Evolutionary conservation across 306 rosid genomes (phyloP), one percentile per base, ranked within the genome.

Genomic region (Delonix regia): DNA sequence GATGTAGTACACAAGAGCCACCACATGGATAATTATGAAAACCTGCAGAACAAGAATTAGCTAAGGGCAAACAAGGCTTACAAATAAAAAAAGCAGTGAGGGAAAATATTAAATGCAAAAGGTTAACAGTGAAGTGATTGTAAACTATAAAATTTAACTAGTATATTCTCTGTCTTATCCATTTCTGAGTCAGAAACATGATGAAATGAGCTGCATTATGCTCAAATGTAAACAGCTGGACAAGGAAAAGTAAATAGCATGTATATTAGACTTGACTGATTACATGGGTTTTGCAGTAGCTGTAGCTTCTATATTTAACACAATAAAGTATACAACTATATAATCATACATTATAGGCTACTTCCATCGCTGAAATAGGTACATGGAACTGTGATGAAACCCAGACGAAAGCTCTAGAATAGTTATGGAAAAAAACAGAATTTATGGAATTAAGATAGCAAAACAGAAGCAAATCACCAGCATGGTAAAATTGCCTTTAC

Each of bases 21-120:
- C 97, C 79, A 91, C 98, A 73, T 96, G 99, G 86, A 96, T 88
- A 73, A 96, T 89, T 79, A 91, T 87, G 83, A 96, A 96, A 86
- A 96, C 98, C 99, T 96, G 87, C 79, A 83, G 52, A 61, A 71
- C 53, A 85, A 85, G 80, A 83, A 83, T 55, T 15, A 42, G 33
- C 47, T 21, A 34, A 38, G 49, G 65, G 18, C 78, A 82, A 78
- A 80, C 38, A 59, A 66, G 83, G 48, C 69, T 52, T 82, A 41
- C 52, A 82, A 38, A 51, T 56, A 80, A 74, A 82, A 44, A 53
- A 69, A 63, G 48, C 59, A 77, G 28, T n/a, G 39, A 33, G 21
- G 21, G 30, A 22, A 44, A 24, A 22, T 22, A 44, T 16, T 68
- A 55, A 55, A 55, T 55, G 28, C 27, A 16, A 55, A 27, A 10